Percentiles rank a stretch among this genome's conserved stretches.
Conservation (phyloP, 164 flowering plant species). For the Annona cherimola region DNA sequence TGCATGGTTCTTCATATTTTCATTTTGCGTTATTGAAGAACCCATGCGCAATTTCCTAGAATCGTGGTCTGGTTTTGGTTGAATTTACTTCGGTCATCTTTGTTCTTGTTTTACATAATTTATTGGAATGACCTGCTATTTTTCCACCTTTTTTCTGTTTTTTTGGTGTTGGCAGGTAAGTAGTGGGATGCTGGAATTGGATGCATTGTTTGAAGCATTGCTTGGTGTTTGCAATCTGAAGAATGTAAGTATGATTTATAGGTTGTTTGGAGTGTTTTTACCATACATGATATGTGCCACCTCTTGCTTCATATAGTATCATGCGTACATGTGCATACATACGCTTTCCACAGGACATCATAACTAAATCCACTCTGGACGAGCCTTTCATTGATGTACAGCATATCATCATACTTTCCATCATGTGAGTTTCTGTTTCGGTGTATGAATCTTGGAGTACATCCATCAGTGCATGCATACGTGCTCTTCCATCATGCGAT, state of each 20-base stretch:
- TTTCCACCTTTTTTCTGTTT: not conserved
- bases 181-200: constrained; percentile 45
- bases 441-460: too few species aligned
- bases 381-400: too few species aligned
- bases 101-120: too few species aligned
- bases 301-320: too few species aligned
- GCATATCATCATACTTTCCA: too few species aligned
- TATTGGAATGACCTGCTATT: not conserved
- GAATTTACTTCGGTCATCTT: not conserved
- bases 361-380: too few species aligned
- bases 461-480: too few species aligned
- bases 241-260: constrained; percentile 50
- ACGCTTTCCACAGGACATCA: too few species aligned
- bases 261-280: not conserved
- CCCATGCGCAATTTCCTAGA: not conserved
- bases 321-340: too few species aligned
- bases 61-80: not conserved
- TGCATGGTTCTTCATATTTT: not conserved
- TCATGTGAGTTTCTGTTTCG: too few species aligned
- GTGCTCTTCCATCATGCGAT: too few species aligned
- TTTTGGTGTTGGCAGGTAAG: constrained; percentile 41
- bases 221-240: constrained; percentile 53
- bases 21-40: not conserved
- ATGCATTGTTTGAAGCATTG: constrained; percentile 47
- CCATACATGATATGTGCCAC: too few species aligned